Conservation (phyloP, 176 grass and related monocot genomes). For the Musa itinerans region DNA sequence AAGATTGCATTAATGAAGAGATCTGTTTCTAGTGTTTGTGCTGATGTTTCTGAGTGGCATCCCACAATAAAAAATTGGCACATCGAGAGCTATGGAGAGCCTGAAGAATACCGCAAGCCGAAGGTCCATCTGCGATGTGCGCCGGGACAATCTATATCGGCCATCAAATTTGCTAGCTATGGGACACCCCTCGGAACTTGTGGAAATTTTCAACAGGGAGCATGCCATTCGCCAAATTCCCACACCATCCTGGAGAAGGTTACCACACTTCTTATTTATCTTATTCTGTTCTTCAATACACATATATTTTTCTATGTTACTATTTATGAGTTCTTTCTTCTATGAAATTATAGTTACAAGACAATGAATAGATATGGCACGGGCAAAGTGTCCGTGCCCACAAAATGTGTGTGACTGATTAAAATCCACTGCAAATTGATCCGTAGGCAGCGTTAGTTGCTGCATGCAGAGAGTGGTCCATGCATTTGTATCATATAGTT, state of each 20-base stretch:
- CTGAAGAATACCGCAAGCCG: constrained; percentile 33
- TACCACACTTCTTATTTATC: neutral
- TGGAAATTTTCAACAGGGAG: constrained; percentile 72
- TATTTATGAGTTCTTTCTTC: too few species aligned
- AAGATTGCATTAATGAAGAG: constrained; percentile 74
- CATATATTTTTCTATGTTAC: neutral
- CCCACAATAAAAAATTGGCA: constrained; percentile 85
- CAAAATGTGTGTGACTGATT: too few species aligned
- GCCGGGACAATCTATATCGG: constrained; percentile 63
- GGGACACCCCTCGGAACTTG: constrained; percentile 87
- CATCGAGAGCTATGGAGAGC: constrained; percentile 51
- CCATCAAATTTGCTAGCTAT: constrained; percentile 93
- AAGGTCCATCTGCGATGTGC: constrained; percentile 75
- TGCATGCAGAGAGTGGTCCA: too few species aligned
- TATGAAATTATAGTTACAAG: too few species aligned
- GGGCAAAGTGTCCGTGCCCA: too few species aligned
- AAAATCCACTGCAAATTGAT: too few species aligned
- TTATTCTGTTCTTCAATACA: neutral
- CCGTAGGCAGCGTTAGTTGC: too few species aligned
- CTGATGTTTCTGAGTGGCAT: constrained; percentile 83
- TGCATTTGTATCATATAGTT: too few species aligned
- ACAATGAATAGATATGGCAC: too few species aligned
- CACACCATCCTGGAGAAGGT: constrained; percentile 65
- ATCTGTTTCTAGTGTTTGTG: constrained; percentile 74
- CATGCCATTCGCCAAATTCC: constrained; percentile 65